phyloP scores from a whole-genome alignment of 2,329 filamentous ascomycete species.

The Cryphonectria naterciae region DNA sequence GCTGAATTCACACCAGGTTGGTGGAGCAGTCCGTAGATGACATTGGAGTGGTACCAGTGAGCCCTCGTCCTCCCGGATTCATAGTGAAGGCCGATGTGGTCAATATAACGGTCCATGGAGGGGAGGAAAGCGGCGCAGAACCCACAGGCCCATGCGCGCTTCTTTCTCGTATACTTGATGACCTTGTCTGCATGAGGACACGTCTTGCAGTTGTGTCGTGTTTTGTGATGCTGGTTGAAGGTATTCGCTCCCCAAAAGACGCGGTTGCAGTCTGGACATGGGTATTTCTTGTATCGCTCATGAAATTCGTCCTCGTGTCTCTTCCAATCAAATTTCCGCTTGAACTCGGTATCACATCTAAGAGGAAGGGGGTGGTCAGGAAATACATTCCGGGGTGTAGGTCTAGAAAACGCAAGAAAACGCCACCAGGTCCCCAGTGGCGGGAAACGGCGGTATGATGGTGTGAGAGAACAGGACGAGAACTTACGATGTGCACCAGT shows the following conservation, averaged over 20 bases:
- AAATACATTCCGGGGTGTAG: not conserved
- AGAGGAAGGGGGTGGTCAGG: slow-evolving; percentile 44
- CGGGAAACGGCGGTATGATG: not conserved
- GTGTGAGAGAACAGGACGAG: not conserved
- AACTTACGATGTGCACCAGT: slow-evolving; percentile 58
- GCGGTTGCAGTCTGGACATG: slow-evolving; percentile 69
- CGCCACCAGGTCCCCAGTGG: not conserved
- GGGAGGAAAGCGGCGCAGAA: slow-evolving; percentile 68
- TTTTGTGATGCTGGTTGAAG: slow-evolving; percentile 70
- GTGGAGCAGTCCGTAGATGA: slow-evolving; percentile 69
- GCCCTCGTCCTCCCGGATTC: slow-evolving; percentile 64
- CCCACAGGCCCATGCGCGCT: slow-evolving; percentile 70
- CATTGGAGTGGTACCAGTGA: slow-evolving; percentile 72
- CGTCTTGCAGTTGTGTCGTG: slow-evolving; percentile 65
- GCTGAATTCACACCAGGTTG: slow-evolving; percentile 64
- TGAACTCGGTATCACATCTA: slow-evolving; percentile 64
- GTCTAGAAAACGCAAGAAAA: not conserved
- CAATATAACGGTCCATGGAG: slow-evolving; percentile 68
- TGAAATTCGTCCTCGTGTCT: slow-evolving; percentile 72
- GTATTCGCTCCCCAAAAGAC: slow-evolving; percentile 71
- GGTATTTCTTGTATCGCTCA: slow-evolving; percentile 69
- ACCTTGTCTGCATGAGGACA: slow-evolving; percentile 69
- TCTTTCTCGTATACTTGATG: slow-evolving; percentile 61
- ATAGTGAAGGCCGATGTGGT: slow-evolving; percentile 71
- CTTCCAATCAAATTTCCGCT: slow-evolving; percentile 72